phyloP scores from a whole-genome alignment of 148 eudicot genomes.

The Drosera capensis region DNA sequence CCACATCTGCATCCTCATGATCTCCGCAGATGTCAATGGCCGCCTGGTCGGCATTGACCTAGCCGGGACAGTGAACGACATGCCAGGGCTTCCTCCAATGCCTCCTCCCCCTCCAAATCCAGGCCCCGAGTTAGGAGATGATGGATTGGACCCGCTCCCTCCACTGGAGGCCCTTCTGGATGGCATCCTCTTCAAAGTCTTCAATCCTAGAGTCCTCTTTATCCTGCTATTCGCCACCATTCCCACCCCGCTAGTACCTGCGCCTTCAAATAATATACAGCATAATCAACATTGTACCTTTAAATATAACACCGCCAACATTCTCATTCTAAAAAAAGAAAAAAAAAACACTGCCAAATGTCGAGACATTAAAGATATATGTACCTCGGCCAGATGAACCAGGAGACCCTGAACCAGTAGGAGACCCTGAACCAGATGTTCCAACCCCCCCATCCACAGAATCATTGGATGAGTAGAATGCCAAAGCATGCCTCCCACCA shows the following conservation, averaged over 20 bases:
- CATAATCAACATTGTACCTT: no score
- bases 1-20: slow-evolving; percentile 94
- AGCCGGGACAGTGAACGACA: slow-evolving; percentile 24
- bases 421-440: no score
- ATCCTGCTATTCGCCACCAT: slow-evolving; percentile 73
- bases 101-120: slow-evolving; percentile 19
- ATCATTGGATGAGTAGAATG: slow-evolving; percentile 22
- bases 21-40: slow-evolving; percentile 89
- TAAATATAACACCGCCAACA: no score
- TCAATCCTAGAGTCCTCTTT: slow-evolving; percentile 63
- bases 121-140: slow-evolving; percentile 22
- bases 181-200: slow-evolving; percentile 30
- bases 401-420: slow-evolving; percentile 18
- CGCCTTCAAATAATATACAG: no score
- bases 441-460: slow-evolving; percentile 3
- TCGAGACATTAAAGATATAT: no score
- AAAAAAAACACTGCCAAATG: no score
- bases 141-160: slow-evolving; percentile 11
- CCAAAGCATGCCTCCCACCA: slow-evolving; percentile 43
- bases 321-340: no score
- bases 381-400: slow-evolving; percentile 27
- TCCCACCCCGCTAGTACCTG: slow-evolving; percentile 42
- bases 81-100: slow-evolving; percentile 12
- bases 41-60: slow-evolving; percentile 15
- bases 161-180: slow-evolving; percentile 26